Percentiles rank a stretch among this genome's conserved stretches.
phyloP scores from a whole-genome alignment of 2,329 filamentous ascomycete genomes.

The Claviceps pusilla region DNA sequence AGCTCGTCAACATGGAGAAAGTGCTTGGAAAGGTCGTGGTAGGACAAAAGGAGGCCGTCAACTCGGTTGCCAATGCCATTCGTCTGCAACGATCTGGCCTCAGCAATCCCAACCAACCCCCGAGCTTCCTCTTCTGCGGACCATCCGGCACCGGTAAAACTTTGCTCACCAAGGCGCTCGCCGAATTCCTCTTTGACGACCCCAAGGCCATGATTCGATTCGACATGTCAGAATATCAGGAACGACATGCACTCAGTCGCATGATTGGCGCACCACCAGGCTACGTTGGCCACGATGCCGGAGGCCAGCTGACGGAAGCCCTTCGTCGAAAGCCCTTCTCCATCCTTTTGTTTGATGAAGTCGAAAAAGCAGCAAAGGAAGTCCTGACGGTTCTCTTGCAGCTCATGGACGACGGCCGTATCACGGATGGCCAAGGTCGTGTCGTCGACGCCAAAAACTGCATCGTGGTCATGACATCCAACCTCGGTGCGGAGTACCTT shows the following conservation, averaged over 20 bases:
- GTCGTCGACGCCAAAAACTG: slow-evolving; percentile 93
- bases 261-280: slow-evolving; percentile 97
- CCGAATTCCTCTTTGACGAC: slow-evolving; percentile 96
- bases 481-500: slow-evolving; percentile 90
- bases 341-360: slow-evolving; percentile 92
- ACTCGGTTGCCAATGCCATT: slow-evolving; percentile 88
- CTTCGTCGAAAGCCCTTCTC: slow-evolving; percentile 92
- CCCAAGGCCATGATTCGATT: slow-evolving; percentile 96
- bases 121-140: slow-evolving; percentile 97
- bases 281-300: slow-evolving; percentile 91
- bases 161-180: slow-evolving; percentile 85
- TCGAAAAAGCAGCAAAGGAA: slow-evolving; percentile 97
- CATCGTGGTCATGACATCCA: slow-evolving; percentile 98
- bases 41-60: slow-evolving; percentile 86
- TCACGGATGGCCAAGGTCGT: slow-evolving; percentile 93
- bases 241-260: slow-evolving; percentile 82
- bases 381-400: slow-evolving; percentile 93
- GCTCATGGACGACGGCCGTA: slow-evolving; percentile 97
- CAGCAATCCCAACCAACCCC: slow-evolving; percentile 88
- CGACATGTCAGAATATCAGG: slow-evolving; percentile 99
- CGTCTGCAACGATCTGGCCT: slow-evolving; percentile 88
- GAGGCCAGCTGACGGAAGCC: slow-evolving; percentile 88
- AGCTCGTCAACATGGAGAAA: slow-evolving; percentile 93
- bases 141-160: slow-evolving; percentile 98
- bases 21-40: slow-evolving; percentile 72